Conservation (phyloP, 371 early-diverging fungal species). For the Racocetra persica region DNA sequence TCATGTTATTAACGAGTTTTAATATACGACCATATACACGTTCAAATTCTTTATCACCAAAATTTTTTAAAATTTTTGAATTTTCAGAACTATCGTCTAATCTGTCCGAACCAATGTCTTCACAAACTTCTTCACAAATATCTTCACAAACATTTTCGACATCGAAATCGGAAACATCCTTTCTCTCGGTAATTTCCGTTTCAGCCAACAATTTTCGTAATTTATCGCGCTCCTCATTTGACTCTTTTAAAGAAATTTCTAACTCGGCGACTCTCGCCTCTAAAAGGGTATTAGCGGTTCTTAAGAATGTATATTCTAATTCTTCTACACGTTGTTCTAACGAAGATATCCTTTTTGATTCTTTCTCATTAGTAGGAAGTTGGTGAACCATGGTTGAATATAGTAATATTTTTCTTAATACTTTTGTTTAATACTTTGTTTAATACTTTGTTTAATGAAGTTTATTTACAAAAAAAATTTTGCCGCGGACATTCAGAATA, state of each 20-base stretch:
- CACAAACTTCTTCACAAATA: not conserved
- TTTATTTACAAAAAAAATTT: no score
- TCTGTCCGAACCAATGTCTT: not conserved
- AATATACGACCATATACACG: slow-evolving; percentile 32
- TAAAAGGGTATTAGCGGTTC: not conserved
- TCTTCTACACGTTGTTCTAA: slow-evolving; percentile 32
- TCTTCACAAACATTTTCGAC: not conserved
- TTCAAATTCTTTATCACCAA: slow-evolving; percentile 22
- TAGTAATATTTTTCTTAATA: no score
- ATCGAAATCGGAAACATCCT: not conserved
- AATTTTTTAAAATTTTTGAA: not conserved
- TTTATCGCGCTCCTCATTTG: slow-evolving; percentile 32
- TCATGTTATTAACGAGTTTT: slow-evolving; percentile 40
- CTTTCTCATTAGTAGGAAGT: slow-evolving; percentile 30
- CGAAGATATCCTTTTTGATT: slow-evolving; percentile 21
- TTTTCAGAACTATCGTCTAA: not conserved
- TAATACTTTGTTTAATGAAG: no score
- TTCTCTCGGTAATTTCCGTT: not conserved
- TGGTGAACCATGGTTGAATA: slow-evolving; percentile 17
- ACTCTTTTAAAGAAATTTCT: slow-evolving; percentile 27
- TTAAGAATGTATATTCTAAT: slow-evolving; percentile 34
- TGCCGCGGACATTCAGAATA: no score
- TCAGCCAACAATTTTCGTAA: slow-evolving; percentile 9
- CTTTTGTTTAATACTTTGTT: no score
- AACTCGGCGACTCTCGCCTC: slow-evolving; percentile 33